Conservation (phyloP, 2,329 filamentous ascomycete species). For the Diaporthe ilicicola region DNA sequence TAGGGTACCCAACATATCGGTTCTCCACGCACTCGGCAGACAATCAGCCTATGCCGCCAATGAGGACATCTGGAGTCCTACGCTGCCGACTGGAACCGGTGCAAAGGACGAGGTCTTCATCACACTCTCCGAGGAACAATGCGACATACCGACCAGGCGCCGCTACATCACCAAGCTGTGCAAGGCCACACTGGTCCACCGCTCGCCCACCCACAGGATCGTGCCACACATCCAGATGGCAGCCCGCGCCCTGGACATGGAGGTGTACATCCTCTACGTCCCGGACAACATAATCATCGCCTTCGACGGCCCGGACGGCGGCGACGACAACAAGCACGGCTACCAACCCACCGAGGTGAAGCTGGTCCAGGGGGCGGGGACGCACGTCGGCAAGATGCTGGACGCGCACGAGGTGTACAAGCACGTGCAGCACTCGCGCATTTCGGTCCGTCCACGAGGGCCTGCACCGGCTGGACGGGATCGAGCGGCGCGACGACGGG, state of each 20-base stretch:
- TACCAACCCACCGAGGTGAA: slow-evolving; percentile 11
- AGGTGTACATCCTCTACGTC: slow-evolving; percentile 12
- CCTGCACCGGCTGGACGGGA: neutral
- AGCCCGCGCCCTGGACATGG: slow-evolving; percentile 4
- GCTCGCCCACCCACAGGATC: slow-evolving; percentile 5
- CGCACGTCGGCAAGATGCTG: slow-evolving; percentile 13
- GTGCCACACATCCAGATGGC: slow-evolving; percentile 14
- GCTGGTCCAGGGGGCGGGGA: neutral
- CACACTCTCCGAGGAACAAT: slow-evolving; percentile 8
- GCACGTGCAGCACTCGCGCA: slow-evolving; percentile 1
- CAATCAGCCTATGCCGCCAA: neutral
- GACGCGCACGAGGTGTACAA: slow-evolving; percentile 17
- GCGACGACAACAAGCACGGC: neutral
- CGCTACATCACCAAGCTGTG: slow-evolving; percentile 10
- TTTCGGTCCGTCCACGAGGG: neutral
- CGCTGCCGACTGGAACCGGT: neutral
- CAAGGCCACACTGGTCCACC: slow-evolving; percentile 3
- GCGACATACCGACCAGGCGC: neutral
- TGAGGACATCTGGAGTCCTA: neutral
- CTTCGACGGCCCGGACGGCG: neutral
- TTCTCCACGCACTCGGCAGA: neutral
- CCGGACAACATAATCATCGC: slow-evolving; percentile 11
- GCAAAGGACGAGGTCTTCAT: slow-evolving; percentile 4
- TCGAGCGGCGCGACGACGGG: slow-evolving; percentile 1
- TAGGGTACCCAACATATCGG: neutral